These are phyloP conservation scores for Aspergillus intermedius DNA, from an alignment of 2,329 filamentous ascomycete genomes.

Conservation along the genomic window DNA sequence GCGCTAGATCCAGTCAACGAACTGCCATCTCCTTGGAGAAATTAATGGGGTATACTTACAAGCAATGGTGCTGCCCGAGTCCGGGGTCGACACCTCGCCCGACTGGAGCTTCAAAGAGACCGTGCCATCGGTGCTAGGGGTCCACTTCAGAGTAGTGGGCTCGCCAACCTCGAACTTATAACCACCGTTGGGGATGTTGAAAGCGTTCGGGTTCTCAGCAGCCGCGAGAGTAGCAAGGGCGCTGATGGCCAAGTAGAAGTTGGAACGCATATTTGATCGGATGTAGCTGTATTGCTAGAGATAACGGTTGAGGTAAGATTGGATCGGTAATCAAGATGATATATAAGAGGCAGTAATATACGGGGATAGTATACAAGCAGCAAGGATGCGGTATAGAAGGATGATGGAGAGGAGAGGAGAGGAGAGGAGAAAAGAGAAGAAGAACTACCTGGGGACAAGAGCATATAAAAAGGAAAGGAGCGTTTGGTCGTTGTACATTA, in stretches of 20 bases:
- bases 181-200: constrained; percentile 40
- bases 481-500: not conserved
- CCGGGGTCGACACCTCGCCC: constrained; percentile 35
- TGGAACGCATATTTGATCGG: constrained; percentile 41
- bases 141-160: constrained; percentile 44
- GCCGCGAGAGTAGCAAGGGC: constrained; percentile 40
- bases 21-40: not conserved
- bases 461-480: constrained; percentile 6
- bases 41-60: constrained; percentile 29
- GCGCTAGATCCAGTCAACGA: constrained; percentile 27
- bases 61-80: constrained; percentile 36
- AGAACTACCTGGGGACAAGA: constrained; percentile 7
- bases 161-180: constrained; percentile 43
- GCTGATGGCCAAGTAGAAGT: constrained; percentile 38
- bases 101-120: constrained; percentile 48
- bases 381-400: constrained; percentile 3
- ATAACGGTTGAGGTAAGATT: not conserved
- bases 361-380: constrained; percentile 1
- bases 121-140: constrained; percentile 44
- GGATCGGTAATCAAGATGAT: not conserved
- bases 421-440: constrained; percentile 4
- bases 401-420: constrained; percentile 4
- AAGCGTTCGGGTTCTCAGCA: constrained; percentile 41
- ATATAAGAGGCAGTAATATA: not conserved
- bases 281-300: not conserved